These are phyloP conservation scores for Trypanosoma melophagium DNA, from an alignment of 208 protist genomes.

Conservation along the genomic window DNA sequence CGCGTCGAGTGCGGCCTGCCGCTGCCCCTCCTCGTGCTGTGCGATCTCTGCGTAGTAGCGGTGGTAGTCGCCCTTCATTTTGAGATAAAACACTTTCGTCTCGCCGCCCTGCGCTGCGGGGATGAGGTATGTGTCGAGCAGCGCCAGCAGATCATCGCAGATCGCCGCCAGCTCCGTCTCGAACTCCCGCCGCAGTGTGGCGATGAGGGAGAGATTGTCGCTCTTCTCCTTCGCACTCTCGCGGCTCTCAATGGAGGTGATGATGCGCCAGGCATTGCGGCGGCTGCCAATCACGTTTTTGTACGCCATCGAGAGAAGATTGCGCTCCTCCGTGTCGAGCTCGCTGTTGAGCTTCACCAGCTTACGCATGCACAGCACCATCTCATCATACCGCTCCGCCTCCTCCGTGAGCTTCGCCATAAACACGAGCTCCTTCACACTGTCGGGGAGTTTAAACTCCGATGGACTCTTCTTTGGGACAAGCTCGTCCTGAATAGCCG, in stretches of 20 bases:
- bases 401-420: conserved; percentile 98
- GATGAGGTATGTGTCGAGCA: conserved; percentile 98
- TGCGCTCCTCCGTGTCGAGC: conserved; percentile 99
- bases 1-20: conserved; percentile 81
- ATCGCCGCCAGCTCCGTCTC: conserved; percentile 97
- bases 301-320: conserved; percentile 99
- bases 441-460: conserved; percentile 80
- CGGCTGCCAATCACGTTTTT: conserved; percentile 99
- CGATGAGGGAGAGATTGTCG: conserved; percentile 90
- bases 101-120: conserved; percentile 88
- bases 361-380: conserved; percentile 98
- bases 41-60: conserved; percentile 98
- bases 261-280: conserved; percentile 98
- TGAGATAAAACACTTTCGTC: conserved; percentile 95
- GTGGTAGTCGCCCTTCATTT: conserved; percentile 96
- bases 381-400: conserved; percentile 98
- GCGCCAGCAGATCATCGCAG: conserved; percentile 96
- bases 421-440: conserved; percentile 90
- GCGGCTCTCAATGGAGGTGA: conserved; percentile 97
- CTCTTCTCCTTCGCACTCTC: conserved; percentile 91
- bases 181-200: conserved; percentile 94
- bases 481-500: conserved; percentile 66
- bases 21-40: conserved; percentile 72
- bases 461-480: conserved; percentile 66
- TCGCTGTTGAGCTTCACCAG: conserved; percentile 95